phyloP scores from a whole-genome alignment of 2,329 filamentous ascomycete genomes.

The Simplicillium sp. region DNA sequence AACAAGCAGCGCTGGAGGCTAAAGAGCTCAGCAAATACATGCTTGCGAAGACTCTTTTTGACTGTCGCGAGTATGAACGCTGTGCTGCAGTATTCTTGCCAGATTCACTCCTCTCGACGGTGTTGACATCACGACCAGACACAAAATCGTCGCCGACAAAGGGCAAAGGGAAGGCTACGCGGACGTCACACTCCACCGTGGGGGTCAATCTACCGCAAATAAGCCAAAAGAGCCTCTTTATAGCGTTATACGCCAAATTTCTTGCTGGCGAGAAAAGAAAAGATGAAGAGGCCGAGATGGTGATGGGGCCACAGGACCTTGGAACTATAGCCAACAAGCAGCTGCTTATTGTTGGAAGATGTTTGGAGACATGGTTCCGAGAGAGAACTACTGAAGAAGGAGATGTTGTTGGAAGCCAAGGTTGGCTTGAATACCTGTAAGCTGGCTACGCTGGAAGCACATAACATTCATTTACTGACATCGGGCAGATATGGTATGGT shows the following conservation, averaged over 20 bases:
- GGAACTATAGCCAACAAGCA: constrained; percentile 81
- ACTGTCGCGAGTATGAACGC: constrained; percentile 89
- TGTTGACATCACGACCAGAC: constrained; percentile 41
- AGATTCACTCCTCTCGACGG: constrained; percentile 62
- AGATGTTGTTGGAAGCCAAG: constrained; percentile 58
- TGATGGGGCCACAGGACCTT: constrained; percentile 85
- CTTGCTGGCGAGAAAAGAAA: constrained; percentile 92
- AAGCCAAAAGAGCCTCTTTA: constrained; percentile 86
- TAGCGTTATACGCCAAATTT: constrained; percentile 86
- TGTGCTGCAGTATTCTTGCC: constrained; percentile 84
- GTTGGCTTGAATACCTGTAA: constrained; percentile 83
- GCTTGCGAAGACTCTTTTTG: constrained; percentile 87
- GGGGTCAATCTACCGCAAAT: constrained; percentile 40
- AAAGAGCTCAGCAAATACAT: constrained; percentile 77
- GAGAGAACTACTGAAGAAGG: constrained; percentile 51
- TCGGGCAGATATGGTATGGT: constrained; percentile 68
- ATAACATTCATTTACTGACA: not conserved
- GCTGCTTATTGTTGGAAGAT: constrained; percentile 62
- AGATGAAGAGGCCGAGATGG: constrained; percentile 95
- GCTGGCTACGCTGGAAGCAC: constrained; percentile 12
- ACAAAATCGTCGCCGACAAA: constrained; percentile 31
- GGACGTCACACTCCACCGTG: constrained; percentile 10
- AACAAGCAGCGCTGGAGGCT: constrained; percentile 67
- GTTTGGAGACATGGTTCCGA: constrained; percentile 73
- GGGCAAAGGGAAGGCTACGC: constrained; percentile 51